These are phyloP conservation scores for Glomus cerebriforme DNA, from an alignment of 192 early-diverging fungal genomes.

Conservation along the genomic window DNA sequence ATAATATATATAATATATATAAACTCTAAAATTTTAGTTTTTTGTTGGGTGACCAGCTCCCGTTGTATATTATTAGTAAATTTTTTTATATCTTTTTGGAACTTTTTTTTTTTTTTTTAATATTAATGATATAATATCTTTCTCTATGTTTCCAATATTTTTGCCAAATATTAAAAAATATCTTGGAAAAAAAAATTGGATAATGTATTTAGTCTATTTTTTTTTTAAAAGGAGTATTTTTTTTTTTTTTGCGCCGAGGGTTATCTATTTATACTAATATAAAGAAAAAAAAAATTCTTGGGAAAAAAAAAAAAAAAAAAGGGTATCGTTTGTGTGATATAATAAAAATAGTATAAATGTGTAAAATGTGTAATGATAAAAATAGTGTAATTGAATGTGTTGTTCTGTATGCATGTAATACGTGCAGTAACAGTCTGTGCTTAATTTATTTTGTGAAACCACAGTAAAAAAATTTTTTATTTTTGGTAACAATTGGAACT, in stretches of 20 bases:
- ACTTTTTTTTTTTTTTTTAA: background rate
- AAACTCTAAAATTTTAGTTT: background rate
- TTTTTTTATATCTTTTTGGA: background rate
- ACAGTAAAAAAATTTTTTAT: background rate
- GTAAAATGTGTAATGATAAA: background rate
- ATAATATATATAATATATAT: too few relatives aligned
- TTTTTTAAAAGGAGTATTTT: too few relatives aligned
- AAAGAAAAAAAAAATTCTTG: too few relatives aligned
- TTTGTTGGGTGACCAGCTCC: constrained; percentile 5
- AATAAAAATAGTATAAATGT: background rate
- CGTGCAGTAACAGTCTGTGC: background rate
- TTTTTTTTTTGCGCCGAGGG: too few relatives aligned
- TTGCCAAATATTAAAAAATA: background rate
- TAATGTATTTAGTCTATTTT: too few relatives aligned
- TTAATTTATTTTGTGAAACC: background rate
- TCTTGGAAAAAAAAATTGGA: too few relatives aligned
- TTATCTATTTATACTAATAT: too few relatives aligned
- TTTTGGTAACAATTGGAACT: background rate
- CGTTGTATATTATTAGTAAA: background rate
- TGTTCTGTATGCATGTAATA: background rate
- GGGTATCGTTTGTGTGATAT: background rate
- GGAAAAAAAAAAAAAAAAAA: too few relatives aligned
- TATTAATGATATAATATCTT: background rate
- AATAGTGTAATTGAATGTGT: background rate
- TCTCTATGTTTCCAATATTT: background rate